Evolutionary conservation across 768 basidiomycete species (phyloP).

Genomic region (Russula foetens): DNA sequence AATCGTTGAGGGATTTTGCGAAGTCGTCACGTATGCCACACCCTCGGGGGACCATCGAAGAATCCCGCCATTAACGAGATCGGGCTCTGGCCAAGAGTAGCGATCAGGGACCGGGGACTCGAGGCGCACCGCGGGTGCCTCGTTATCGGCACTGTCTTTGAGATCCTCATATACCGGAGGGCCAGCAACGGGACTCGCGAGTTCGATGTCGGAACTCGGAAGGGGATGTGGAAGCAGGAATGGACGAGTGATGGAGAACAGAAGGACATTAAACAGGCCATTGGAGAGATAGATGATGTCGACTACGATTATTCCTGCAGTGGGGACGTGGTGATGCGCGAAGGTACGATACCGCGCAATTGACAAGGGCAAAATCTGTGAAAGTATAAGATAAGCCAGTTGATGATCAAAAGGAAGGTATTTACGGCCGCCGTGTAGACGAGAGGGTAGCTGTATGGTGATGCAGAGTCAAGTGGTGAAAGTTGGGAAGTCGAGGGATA

Average conservation of each 20-base stretch:
- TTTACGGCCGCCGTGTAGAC: background rate
- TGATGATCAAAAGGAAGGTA: no score
- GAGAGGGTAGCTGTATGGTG: background rate
- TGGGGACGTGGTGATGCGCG: background rate
- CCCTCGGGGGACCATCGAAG: no score
- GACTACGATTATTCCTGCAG: background rate
- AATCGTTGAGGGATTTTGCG: no score
- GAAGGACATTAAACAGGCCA: background rate
- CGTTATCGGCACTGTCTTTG: no score
- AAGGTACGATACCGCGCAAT: background rate
- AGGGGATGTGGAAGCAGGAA: background rate
- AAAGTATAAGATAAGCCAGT: background rate
- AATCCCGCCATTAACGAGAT: no score
- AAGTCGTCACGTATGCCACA: no score
- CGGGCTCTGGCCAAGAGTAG: no score
- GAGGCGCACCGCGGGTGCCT: no score
- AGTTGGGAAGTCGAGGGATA: background rate
- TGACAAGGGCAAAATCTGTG: background rate
- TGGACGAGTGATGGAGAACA: background rate
- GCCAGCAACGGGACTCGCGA: no score
- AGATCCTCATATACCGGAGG: no score
- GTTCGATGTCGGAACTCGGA: background rate
- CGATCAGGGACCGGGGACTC: no score
- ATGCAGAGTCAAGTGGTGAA: background rate
- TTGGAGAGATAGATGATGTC: background rate